Percentiles rank a stretch among this genome's conserved stretches.
Evolutionary conservation across 2,329 filamentous ascomycete species (phyloP).

Genomic region (Fusarium annulatum): DNA sequence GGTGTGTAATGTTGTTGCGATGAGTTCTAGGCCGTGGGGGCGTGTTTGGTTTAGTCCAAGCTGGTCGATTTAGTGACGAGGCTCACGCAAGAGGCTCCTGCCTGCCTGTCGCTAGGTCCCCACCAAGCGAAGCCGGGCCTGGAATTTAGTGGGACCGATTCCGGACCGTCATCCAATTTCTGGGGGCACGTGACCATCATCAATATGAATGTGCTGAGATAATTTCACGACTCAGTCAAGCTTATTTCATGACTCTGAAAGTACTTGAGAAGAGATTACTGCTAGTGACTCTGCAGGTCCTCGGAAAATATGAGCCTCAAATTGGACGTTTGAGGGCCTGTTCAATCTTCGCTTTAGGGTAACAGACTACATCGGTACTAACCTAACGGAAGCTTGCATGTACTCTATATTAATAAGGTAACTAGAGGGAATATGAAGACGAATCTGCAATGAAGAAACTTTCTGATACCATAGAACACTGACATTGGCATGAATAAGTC

Average conservation of each 20-base stretch:
- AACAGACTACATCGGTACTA: neutral
- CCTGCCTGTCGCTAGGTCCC: conserved; percentile 48
- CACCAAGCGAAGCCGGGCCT: conserved; percentile 30
- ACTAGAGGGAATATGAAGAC: neutral
- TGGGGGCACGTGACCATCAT: conserved; percentile 20
- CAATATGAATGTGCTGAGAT: neutral
- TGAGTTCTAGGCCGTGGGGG: conserved; percentile 36
- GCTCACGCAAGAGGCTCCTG: conserved; percentile 54
- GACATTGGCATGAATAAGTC: neutral
- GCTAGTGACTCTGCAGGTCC: too few species aligned
- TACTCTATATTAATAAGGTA: neutral
- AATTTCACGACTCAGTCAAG: neutral
- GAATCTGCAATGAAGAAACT: neutral
- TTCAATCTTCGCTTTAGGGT: neutral
- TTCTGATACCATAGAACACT: neutral
- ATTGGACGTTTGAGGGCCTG: too few species aligned
- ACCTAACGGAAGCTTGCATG: neutral
- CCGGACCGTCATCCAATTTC: conserved; percentile 15
- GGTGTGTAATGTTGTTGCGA: conserved; percentile 35
- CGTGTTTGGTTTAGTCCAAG: conserved; percentile 42
- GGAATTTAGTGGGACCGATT: conserved; percentile 41
- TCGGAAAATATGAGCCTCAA: neutral
- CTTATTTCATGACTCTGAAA: neutral
- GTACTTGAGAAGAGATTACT: too few species aligned
- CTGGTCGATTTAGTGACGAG: conserved; percentile 47